These are phyloP conservation scores for Erysimum cheiri DNA, from an alignment of 441 rosid genomes.

Conservation along the genomic window DNA sequence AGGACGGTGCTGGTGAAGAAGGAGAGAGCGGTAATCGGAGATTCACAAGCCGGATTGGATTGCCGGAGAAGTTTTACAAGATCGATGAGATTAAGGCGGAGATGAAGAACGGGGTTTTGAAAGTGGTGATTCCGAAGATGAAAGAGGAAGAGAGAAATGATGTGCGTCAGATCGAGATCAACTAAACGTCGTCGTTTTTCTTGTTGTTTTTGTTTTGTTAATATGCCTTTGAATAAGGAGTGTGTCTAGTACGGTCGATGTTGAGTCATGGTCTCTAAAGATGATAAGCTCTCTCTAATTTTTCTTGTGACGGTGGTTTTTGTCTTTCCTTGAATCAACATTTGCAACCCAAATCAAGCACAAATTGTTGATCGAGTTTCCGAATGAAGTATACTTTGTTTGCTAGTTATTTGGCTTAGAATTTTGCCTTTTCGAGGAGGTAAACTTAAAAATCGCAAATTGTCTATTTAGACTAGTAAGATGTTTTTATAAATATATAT, in stretches of 20 bases:
- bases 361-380: neutral
- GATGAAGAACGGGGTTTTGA: constrained; percentile 76
- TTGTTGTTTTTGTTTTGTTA: neutral
- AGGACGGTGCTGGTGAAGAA: constrained; percentile 47
- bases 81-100: constrained; percentile 64
- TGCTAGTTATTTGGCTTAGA: neutral
- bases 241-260: neutral
- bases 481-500: too few relatives aligned
- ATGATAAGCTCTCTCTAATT: neutral
- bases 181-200: neutral
- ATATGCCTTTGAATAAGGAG: constrained; percentile 13
- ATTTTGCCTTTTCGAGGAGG: too few relatives aligned
- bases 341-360: neutral
- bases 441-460: neutral
- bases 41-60: constrained; percentile 58
- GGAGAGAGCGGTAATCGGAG: constrained; percentile 40
- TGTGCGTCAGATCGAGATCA: constrained; percentile 38
- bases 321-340: neutral
- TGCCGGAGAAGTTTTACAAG: constrained; percentile 54
- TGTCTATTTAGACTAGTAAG: too few relatives aligned
- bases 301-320: neutral
- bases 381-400: neutral
- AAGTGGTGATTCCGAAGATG: constrained; percentile 63
- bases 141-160: constrained; percentile 47
- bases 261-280: neutral